phyloP scores from a whole-genome alignment of 257 asterid genomes.

The Marsdenia floribunda region DNA sequence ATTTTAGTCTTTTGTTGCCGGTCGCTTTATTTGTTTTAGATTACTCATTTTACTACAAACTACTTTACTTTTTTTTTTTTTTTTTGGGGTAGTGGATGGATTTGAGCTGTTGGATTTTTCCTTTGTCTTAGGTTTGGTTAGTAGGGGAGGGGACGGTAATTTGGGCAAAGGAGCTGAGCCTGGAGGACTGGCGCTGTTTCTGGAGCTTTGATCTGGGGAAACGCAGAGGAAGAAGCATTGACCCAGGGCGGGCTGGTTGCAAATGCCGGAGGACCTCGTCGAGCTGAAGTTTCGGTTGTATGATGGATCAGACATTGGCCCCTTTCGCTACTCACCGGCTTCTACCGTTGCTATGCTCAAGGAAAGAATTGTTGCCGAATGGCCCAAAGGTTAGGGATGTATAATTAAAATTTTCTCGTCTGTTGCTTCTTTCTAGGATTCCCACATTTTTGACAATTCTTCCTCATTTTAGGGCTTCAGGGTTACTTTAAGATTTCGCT shows the following conservation, averaged over 20 bases:
- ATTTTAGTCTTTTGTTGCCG: not conserved
- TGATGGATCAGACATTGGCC: conserved; percentile 96
- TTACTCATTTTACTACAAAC: not conserved
- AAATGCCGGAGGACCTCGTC: conserved; percentile 49
- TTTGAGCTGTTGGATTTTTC: conserved; percentile 9
- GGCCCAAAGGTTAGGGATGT: conserved; percentile 37
- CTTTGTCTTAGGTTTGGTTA: not conserved
- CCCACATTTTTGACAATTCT: not conserved
- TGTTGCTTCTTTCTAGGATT: not conserved
- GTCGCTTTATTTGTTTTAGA: not conserved
- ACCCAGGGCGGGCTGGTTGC: conserved; percentile 14
- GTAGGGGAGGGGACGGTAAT: not conserved
- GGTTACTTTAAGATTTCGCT: not conserved
- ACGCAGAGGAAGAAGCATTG: not conserved
- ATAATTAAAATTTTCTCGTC: not conserved
- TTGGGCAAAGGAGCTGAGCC: not conserved
- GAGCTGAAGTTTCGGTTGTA: conserved; percentile 86
- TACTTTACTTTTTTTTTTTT: not conserved
- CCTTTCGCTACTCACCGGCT: conserved; percentile 80
- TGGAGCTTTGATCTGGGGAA: conserved; percentile 4
- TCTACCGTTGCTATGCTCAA: conserved; percentile 81
- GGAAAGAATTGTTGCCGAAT: conserved; percentile 58
- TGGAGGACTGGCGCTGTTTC: conserved; percentile 6
- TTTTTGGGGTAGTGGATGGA: not conserved
- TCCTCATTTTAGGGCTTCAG: not conserved